Conservation (phyloP, 31 red algal species). For the Asparagopsis taxiformis region DNA sequence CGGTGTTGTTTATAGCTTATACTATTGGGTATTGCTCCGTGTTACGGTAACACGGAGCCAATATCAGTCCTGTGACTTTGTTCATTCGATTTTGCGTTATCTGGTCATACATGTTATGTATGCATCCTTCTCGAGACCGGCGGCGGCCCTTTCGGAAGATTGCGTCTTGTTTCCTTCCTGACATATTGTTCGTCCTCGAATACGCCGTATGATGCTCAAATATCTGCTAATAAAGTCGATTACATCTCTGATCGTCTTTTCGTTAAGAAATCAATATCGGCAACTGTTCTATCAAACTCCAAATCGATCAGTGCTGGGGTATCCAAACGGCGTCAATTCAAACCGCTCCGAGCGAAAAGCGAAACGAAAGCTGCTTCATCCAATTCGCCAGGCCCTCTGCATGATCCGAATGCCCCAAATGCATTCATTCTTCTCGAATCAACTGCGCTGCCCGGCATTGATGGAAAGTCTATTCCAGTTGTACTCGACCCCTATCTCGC, state of each 20-base stretch:
- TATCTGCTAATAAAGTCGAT: slow-evolving; percentile 50
- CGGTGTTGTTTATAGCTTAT: too few relatives aligned
- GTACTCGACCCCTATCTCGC: slow-evolving; percentile 78
- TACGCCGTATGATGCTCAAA: slow-evolving; percentile 72
- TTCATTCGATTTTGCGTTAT: too few relatives aligned
- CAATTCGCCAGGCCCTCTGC: slow-evolving; percentile 30
- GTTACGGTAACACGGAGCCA: too few relatives aligned
- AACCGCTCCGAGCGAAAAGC: slow-evolving; percentile 36
- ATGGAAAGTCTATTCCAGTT: slow-evolving; percentile 34
- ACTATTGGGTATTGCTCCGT: too few relatives aligned
- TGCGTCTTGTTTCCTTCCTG: too few relatives aligned
- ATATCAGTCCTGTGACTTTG: too few relatives aligned
- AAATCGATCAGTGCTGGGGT: background rate
- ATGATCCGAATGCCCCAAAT: slow-evolving; percentile 53
- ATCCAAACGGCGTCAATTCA: slow-evolving; percentile 38
- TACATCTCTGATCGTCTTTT: slow-evolving; percentile 78
- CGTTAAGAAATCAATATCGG: slow-evolving; percentile 12
- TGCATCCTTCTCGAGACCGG: too few relatives aligned
- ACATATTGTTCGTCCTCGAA: too few relatives aligned
- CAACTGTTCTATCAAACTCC: background rate
- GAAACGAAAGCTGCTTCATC: background rate
- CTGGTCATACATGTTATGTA: too few relatives aligned
- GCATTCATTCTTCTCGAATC: slow-evolving; percentile 43
- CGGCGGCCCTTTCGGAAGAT: too few relatives aligned
- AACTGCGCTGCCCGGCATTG: background rate